These are phyloP conservation scores for Clarireedia monteithiana DNA, from an alignment of 2,329 filamentous ascomycete genomes.

Conservation along the genomic window DNA sequence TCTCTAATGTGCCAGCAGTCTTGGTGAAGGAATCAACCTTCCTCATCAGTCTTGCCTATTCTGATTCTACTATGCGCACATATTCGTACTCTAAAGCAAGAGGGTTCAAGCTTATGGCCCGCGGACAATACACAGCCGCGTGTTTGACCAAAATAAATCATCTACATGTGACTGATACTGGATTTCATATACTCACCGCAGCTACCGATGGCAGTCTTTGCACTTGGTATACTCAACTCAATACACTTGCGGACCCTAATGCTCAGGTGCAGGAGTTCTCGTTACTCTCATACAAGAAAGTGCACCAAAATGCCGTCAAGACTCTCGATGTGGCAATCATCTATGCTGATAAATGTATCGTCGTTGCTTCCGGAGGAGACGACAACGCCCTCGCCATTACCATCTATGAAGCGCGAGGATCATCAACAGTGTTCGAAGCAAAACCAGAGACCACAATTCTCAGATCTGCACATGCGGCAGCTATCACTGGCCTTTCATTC, in stretches of 20 bases:
- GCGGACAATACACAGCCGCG: constrained; percentile 57
- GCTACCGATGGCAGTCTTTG: constrained; percentile 76
- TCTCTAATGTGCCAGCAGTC: constrained; percentile 26
- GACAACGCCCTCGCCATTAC: constrained; percentile 71
- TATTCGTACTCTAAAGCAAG: constrained; percentile 37
- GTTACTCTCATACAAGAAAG: constrained; percentile 29
- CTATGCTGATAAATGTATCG: constrained; percentile 28
- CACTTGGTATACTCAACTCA: constrained; percentile 39
- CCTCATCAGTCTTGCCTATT: constrained; percentile 66
- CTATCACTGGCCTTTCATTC: constrained; percentile 47
- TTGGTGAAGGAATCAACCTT: constrained; percentile 31
- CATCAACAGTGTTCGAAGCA: not conserved
- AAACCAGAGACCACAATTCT: constrained; percentile 30
- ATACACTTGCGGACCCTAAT: not conserved
- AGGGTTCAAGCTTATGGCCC: constrained; percentile 43
- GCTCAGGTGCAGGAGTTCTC: not conserved
- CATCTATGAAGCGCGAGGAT: constrained; percentile 25
- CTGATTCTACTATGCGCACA: constrained; percentile 69
- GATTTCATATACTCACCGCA: constrained; percentile 49
- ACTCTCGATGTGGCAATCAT: constrained; percentile 39
- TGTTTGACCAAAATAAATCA: constrained; percentile 62
- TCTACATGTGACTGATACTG: constrained; percentile 33
- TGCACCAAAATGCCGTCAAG: constrained; percentile 83
- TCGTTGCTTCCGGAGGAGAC: constrained; percentile 75
- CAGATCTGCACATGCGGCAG: constrained; percentile 60